Evolutionary conservation across 2,329 filamentous ascomycete species (phyloP).

Genomic region (Aureobasidium leucospermi): DNA sequence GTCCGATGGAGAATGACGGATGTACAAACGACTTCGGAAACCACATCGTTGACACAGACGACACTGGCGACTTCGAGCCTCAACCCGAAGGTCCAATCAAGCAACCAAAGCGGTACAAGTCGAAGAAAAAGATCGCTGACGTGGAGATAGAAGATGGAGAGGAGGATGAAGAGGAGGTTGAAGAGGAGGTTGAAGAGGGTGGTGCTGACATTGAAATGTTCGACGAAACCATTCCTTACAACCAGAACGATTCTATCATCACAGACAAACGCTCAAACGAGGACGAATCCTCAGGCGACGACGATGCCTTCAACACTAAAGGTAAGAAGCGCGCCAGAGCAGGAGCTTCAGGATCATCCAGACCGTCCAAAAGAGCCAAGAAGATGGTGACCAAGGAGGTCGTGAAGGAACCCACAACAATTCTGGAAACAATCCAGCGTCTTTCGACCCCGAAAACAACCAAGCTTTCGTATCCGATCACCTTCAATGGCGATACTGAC

Average conservation of each 20-base stretch:
- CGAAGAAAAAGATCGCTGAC: neutral
- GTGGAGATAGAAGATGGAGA: neutral
- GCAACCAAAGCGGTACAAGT: neutral
- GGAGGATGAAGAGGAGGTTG: neutral
- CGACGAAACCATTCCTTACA: neutral
- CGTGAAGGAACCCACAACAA: neutral
- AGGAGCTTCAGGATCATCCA: neutral
- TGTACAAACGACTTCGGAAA: neutral
- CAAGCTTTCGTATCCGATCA: constrained; percentile 33
- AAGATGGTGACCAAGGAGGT: neutral
- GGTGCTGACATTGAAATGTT: neutral
- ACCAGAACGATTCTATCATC: neutral
- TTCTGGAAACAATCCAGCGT: neutral
- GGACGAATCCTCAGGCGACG: neutral
- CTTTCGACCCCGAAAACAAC: constrained; percentile 24
- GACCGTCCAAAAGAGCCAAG: neutral
- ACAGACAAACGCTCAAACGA: neutral
- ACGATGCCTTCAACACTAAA: neutral
- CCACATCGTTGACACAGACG: neutral
- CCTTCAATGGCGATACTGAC: constrained; percentile 28
- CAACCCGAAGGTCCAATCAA: too few species aligned
- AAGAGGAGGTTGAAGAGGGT: neutral
- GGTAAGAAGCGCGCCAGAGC: neutral
- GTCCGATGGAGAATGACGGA: neutral
- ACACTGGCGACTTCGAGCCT: too few species aligned